A percentile compares a stretch with the other conserved stretches of the same genome.
Conservation (phyloP, 2,329 filamentous ascomycete genomes). For the Fusarium clavum region DNA sequence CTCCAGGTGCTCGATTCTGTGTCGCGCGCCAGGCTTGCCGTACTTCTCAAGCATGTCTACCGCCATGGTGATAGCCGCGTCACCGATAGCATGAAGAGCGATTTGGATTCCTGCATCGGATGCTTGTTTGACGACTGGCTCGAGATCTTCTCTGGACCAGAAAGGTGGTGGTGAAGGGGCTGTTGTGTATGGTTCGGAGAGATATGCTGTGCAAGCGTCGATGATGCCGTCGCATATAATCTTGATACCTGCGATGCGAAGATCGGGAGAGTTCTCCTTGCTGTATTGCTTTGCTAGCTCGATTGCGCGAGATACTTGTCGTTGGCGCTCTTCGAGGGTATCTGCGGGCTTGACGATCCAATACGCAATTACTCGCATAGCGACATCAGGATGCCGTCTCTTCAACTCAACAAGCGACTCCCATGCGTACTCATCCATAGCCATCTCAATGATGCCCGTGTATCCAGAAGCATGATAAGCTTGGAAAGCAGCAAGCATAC, state of each 20-base stretch:
- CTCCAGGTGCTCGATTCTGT: slow-evolving; percentile 73
- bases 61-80: slow-evolving; percentile 66
- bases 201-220: slow-evolving; percentile 70
- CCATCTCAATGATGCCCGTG: slow-evolving; percentile 69
- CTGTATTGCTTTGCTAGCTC: slow-evolving; percentile 54
- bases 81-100: slow-evolving; percentile 73
- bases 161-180: slow-evolving; percentile 59
- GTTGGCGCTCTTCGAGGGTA: slow-evolving; percentile 54
- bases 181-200: slow-evolving; percentile 67
- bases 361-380: slow-evolving; percentile 64
- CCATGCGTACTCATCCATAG: slow-evolving; percentile 70
- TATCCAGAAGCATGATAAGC: slow-evolving; percentile 65
- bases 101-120: slow-evolving; percentile 66
- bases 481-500: slow-evolving; percentile 60
- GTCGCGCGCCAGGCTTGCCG: slow-evolving; percentile 59
- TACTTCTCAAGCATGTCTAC: slow-evolving; percentile 63
- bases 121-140: slow-evolving; percentile 65
- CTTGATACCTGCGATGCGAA: slow-evolving; percentile 70
- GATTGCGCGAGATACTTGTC: slow-evolving; percentile 63
- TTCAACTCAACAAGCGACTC: slow-evolving; percentile 61
- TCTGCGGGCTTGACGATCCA: slow-evolving; percentile 66
- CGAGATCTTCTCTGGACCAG: slow-evolving; percentile 65
- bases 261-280: slow-evolving; percentile 52
- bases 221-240: slow-evolving; percentile 72
- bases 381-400: slow-evolving; percentile 43